Evolutionary conservation across 108 stramenopile species (phyloP), one percentile per base, ranked within the genome.

Genomic region (Skeletonema costatum): DNA sequence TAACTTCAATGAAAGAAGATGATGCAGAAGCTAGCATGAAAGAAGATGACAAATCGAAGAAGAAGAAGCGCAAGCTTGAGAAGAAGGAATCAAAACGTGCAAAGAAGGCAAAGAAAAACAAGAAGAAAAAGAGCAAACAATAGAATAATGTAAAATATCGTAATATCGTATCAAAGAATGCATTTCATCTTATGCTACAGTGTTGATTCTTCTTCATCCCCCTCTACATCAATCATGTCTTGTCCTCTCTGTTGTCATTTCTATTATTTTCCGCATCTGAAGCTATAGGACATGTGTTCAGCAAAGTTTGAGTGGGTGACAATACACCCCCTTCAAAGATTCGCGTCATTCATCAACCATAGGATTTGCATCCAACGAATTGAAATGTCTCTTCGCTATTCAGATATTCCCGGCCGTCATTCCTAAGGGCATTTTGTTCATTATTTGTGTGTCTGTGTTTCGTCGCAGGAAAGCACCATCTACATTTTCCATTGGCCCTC

Each of bases 21-120:
- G 25, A 25, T 4, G 46, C 33, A 70, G 65, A 70, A 10, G 10
- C 16, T 5, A 30, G 16, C 16, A 46, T 16, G 0, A 69, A 46
- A 16, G 44, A 56, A 56, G 53, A 56, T 10, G n/a, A 56, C 3
- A 16, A 56, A 56, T 56, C 25, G 25, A 56, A 56, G 25, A 56
- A 56, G 51, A 71, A 63, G 64, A 56, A 73, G 58, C 6, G 72
- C 4, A 36, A 19, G 51, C 13, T 19, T 9, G 33, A 66, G 33
- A 59, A 66, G 67, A 56, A 72, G 32, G 59, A 46, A 68, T 13
- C 42, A 42, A 58, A 82, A 48, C 68, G 74, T 29, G 73, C 66
- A 77, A 78, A 71, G 65, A 59, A 77, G 71, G 60, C 78, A 64
- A 76, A 87, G 71, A 74, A 81, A 39, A 53, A 74, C 63, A 86